phyloP scores from a whole-genome alignment of 2,329 filamentous ascomycete species.

The Chaetothyriales sp. region DNA sequence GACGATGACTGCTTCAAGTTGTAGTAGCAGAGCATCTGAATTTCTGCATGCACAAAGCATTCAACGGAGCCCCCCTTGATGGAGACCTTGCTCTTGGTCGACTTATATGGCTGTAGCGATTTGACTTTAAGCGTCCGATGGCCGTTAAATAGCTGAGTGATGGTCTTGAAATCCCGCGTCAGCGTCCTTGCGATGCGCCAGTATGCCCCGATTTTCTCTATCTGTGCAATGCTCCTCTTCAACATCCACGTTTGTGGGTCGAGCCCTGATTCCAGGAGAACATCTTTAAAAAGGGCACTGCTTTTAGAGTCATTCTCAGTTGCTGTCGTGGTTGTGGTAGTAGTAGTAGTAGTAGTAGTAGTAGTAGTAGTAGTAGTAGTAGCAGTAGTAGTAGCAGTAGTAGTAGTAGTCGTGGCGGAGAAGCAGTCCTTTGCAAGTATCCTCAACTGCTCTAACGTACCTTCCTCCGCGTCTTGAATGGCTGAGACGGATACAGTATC shows the following conservation, averaged over 20 bases:
- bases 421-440: constrained; percentile 2
- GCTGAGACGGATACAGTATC: too few relatives aligned
- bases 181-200: constrained; percentile 7
- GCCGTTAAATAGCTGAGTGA: background rate
- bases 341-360: constrained; percentile 1
- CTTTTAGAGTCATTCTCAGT: background rate
- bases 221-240: constrained; percentile 9
- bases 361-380: constrained; percentile 4
- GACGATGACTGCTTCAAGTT: constrained; percentile 3
- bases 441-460: too few relatives aligned
- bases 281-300: constrained; percentile 1
- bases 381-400: background rate
- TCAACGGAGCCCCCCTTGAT: constrained; percentile 1
- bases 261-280: constrained; percentile 2
- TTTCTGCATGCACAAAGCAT: constrained; percentile 16
- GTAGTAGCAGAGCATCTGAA: constrained; percentile 16
- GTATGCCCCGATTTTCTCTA: constrained; percentile 14
- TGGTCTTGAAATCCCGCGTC: background rate
- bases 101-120: constrained; percentile 5
- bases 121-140: constrained; percentile 3
- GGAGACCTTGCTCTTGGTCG: constrained; percentile 2
- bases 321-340: too few relatives aligned
- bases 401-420: constrained; percentile 2
- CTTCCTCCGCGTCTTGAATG: too few relatives aligned
- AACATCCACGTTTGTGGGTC: constrained; percentile 4